A percentile compares a stretch with the other conserved stretches of the same genome.
Evolutionary conservation across 345 rosid species (phyloP).

Genomic region (Citrus hindsii): DNA sequence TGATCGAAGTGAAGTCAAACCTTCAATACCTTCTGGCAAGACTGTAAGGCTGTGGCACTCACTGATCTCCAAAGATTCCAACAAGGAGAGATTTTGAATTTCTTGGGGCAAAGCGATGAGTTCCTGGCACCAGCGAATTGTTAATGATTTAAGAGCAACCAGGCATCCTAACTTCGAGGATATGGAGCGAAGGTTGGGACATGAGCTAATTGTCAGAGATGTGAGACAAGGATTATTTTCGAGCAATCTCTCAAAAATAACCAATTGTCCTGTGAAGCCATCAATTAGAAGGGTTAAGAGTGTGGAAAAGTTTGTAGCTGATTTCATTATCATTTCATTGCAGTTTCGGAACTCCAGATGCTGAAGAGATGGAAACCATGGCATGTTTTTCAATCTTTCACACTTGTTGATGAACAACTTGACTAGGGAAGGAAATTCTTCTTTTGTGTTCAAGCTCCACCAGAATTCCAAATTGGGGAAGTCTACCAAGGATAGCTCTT

Average conservation of each 20-base stretch:
- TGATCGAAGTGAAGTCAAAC: slow-evolving; percentile 6
- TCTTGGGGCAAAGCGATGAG: slow-evolving; percentile 10
- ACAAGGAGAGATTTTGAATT: slow-evolving; percentile 6
- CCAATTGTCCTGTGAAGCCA: not conserved
- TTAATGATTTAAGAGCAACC: not conserved
- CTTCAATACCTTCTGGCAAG: slow-evolving; percentile 6
- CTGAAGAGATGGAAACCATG: slow-evolving; percentile 7
- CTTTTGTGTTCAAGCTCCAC: not conserved
- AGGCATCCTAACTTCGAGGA: not conserved
- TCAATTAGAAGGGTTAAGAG: slow-evolving; percentile 1
- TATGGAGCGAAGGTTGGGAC: not conserved
- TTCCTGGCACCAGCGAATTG: slow-evolving; percentile 11
- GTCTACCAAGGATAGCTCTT: not conserved
- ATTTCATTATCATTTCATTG: not conserved
- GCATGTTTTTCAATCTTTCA: slow-evolving; percentile 1
- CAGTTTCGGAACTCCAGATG: slow-evolving; percentile 7
- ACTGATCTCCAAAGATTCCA: slow-evolving; percentile 17
- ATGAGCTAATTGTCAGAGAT: slow-evolving; percentile 3
- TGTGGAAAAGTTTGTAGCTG: not conserved
- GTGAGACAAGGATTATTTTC: slow-evolving; percentile 6
- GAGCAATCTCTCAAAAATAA: not conserved
- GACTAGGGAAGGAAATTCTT: slow-evolving; percentile 2
- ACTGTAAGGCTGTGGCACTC: slow-evolving; percentile 5
- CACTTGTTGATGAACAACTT: slow-evolving; percentile 8
- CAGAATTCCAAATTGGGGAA: slow-evolving; percentile 13